Conservation (phyloP, 1,284 basidiomycete genomes). For the Melampsora occidentalis region DNA sequence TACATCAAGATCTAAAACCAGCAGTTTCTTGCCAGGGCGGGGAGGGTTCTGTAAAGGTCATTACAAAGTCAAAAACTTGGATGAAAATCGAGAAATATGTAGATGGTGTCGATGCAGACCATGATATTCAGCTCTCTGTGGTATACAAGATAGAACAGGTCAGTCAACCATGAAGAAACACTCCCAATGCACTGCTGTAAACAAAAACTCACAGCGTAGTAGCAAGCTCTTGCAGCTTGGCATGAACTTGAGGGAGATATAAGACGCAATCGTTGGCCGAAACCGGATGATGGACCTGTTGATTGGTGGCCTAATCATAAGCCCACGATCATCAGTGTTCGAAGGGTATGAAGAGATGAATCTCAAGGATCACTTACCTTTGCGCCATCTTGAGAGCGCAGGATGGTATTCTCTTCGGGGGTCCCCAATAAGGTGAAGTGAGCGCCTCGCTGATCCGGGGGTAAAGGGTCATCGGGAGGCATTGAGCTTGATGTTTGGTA, state of each 20-base stretch:
- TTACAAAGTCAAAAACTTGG: background rate
- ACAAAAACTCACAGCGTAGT: constrained; percentile 18
- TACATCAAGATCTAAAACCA: constrained; percentile 85
- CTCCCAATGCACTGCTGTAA: background rate
- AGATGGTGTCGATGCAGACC: constrained; percentile 5
- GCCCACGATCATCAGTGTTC: too few relatives aligned
- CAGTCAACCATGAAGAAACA: background rate
- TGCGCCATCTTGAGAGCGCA: background rate
- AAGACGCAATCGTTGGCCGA: constrained; percentile 30
- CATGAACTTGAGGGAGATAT: constrained; percentile 21
- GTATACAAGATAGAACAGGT: background rate
- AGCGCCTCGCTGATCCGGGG: constrained; percentile 23
- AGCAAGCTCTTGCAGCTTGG: constrained; percentile 28
- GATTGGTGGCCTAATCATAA: too few relatives aligned
- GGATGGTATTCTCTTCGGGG: constrained; percentile 31
- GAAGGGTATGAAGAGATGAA: too few relatives aligned
- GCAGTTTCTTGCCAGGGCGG: constrained; percentile 69
- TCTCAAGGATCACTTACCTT: too few relatives aligned
- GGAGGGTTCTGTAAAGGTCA: constrained; percentile 42
- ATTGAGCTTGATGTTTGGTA: background rate
- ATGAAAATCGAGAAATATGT: background rate
- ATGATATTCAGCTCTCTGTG: constrained; percentile 66
- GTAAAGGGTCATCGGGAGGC: background rate
- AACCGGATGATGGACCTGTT: too few relatives aligned
- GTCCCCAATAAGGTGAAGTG: constrained; percentile 42